Evolutionary conservation across 805 yeast species (phyloP), one percentile per base, ranked within the genome.

Genomic region (Wickerhamomyces strasburgensis): DNA sequence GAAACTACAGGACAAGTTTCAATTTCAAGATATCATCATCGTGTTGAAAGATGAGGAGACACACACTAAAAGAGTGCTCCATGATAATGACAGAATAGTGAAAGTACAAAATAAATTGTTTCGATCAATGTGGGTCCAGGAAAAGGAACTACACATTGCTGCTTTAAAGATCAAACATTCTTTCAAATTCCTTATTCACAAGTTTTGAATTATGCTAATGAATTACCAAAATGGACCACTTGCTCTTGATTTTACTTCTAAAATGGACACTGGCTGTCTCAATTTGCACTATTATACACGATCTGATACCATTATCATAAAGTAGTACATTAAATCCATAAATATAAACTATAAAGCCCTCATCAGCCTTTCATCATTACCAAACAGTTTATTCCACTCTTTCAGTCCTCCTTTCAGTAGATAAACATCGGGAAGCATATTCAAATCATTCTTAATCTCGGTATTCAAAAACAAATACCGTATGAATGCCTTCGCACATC

Each of bases 371-470:
- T 35, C 28, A 27, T 38, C 40, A 7, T 30, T 37, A 5, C 51
- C 54, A 29, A 39, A 49, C 16, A 40, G n/a, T 27, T 21, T 25
- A 34, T 44, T 43, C 54, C 54, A 52, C n/a, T n/a, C 13, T 33
- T 49, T 47, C 11, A 52, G 34, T 0, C 57, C 57, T 16, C 56
- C 56, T 16, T 39, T 33, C 5, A 52, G 34, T 0, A 52, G 15
- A 23, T 40, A 51, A 1, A 51, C 40, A 16, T 37, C 30, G 1
- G 52, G 47, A 2, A 47, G 9, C 4, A 17, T 10, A 1, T 14
- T 8, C 14, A 23, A 15, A 14, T 43, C 41, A 14, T 42, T 37
- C 11, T 31, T 41, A 9, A 30, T 35, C 4, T 15, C 11, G 3
- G 39, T 38, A 13, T 37, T 19, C 6, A 34, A 10, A 14, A 38